Evolutionary conservation across 495 filamentous ascomycete species (phyloP), one percentile per base, ranked within the genome.

Genomic region (Rusavskia elegans): DNA sequence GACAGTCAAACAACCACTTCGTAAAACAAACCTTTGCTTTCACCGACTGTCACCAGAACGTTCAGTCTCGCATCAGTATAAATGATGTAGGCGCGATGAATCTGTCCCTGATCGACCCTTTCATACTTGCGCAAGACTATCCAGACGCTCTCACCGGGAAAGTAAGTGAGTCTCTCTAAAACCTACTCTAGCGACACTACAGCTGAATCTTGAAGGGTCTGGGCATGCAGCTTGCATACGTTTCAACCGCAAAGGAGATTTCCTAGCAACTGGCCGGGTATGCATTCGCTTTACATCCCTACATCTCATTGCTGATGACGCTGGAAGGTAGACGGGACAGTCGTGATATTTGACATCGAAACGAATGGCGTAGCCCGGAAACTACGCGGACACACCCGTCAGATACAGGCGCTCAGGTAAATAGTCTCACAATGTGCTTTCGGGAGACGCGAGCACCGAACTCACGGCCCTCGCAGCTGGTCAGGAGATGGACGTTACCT

Each of bases 311-410:
- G 38, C 37, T 52, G 42, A 45, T 39, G 7, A 25, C 11, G 7
- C 20, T 30, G 51, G 45, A 60, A 83, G 77, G 72, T 85, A 54
- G 89, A 97, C 68, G 92, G 92, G 56, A 89, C 83, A 16, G 84
- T 97, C 44, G 84, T 95, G 35, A 84, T 99, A 50, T 99, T 95
- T 72, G 92, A 99, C 63, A 75, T 96, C 40, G 93, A 96, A 63
- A 97, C 93, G 27, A 92, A 89, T 72, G 89, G 90, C 37, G 83
- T 97, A 17, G 92, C 92, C 39, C 82, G 88, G 51, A 96, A 96
- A 64, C 73, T 97, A 35, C 78, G 85, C 50, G 92, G 92, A 7
- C 92, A 99, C 68, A 90, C 85, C 17, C 74, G 83, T 54, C 88
- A 92, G 60, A 85, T 97, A 39, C 87, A 92, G 54, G 92, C 85